Conservation (phyloP, 2,329 filamentous ascomycete species). For the Paraconiothyrium brasiliense region DNA sequence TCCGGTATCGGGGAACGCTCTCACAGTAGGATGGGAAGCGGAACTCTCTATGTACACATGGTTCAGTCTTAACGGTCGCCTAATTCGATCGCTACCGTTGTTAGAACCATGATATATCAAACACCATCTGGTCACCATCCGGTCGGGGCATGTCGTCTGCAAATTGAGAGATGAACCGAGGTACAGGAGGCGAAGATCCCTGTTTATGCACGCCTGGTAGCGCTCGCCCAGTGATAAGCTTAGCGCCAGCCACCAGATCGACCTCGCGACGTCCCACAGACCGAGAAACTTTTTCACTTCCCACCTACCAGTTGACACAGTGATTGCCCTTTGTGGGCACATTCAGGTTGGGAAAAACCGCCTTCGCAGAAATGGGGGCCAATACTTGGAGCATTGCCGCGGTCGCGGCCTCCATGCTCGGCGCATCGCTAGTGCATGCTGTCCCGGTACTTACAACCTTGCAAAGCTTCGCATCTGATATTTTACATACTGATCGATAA, state of each 20-base stretch:
- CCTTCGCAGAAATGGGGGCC: neutral
- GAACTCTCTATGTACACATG: too few relatives aligned
- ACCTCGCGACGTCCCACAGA: neutral
- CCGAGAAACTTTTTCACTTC: slow-evolving; percentile 1
- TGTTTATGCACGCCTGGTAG: neutral
- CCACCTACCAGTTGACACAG: neutral
- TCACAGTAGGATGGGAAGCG: too few relatives aligned
- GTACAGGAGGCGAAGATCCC: neutral
- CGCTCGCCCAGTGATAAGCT: slow-evolving; percentile 1
- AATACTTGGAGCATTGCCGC: neutral
- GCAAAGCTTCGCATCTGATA: neutral
- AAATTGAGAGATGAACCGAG: neutral
- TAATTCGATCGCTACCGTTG: neutral
- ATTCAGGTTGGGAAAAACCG: neutral
- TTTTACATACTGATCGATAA: neutral
- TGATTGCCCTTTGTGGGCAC: neutral
- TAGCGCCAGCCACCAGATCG: neutral
- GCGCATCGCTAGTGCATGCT: slow-evolving; percentile 11
- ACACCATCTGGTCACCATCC: neutral
- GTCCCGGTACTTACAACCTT: slow-evolving; percentile 18
- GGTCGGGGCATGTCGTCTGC: neutral
- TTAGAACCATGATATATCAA: neutral
- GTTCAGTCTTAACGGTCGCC: neutral
- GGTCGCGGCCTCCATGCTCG: neutral
- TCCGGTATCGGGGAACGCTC: too few relatives aligned